Evolutionary conservation across 2,329 filamentous ascomycete genomes (phyloP), one percentile per base, ranked within the genome.

Genomic region (Thermoascus crustaceus): DNA sequence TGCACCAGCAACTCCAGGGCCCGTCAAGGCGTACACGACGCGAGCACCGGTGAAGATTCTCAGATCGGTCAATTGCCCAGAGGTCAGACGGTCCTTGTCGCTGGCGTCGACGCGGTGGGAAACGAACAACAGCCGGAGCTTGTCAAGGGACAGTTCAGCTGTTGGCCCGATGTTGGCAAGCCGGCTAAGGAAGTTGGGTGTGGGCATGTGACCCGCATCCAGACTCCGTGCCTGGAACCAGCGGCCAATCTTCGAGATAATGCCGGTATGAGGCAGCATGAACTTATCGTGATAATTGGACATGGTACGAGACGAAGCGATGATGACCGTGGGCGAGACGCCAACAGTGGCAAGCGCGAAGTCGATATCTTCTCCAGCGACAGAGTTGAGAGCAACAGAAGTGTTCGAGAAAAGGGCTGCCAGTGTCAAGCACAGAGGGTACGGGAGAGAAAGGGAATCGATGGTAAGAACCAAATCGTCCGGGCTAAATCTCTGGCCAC

Each of bases 351-450:
- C 85, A 14, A 87, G 63, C 11, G 71, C 67, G 23, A 96, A 71
- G 53, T 91, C 78, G 8, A 82, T 71, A 7, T 76, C 76, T 22
- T 76, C 72, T 5, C 82, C 82, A 10, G 87, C 83, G 17, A 94
- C 87, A 0, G 87, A 91, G 63, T 85, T 96, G 51, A 98, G 73
- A 17, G 87, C 85, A 13, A 98, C 66, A 0, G 86, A 91, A 11
- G 85, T 73, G 55, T 94, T 91, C 14, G 78, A 82, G 62, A 80
- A 94, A 6, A 98, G 73, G 0, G 88, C 87, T 1, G 82, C 78
- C 38, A 98, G 71, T 1, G 86, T 86, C 40, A 93, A 70, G 36
- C 79, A 76, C 17, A 96, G 73, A 2, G 86, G 77, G 62, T 93
- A 89, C 0, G 81, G 80, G 48, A 82, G 76, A 5, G 82, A 80